These are phyloP conservation scores for Pyrenochaeta sp. DNA, from an alignment of 2,329 filamentous ascomycete genomes.

Conservation along the genomic window DNA sequence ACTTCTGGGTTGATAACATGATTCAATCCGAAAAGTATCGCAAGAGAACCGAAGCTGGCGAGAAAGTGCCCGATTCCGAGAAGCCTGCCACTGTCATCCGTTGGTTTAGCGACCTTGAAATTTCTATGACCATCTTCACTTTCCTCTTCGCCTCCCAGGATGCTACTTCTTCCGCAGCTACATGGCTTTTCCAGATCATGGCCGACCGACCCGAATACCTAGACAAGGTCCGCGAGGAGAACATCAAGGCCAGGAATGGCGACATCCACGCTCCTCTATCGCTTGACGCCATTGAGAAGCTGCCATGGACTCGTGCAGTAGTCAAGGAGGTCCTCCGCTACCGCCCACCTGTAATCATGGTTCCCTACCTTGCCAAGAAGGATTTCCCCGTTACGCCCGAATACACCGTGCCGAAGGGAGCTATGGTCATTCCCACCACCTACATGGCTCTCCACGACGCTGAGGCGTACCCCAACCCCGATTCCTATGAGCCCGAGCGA, in stretches of 20 bases:
- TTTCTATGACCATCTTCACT: conserved; percentile 91
- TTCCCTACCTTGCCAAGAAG: conserved; percentile 94
- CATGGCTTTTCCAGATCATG: conserved; percentile 94
- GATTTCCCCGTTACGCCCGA: conserved; percentile 85
- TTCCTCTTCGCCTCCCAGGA: conserved; percentile 98
- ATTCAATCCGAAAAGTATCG: conserved; percentile 83
- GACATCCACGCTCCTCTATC: conserved; percentile 73
- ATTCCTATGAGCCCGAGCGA: conserved; percentile 64
- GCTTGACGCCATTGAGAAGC: conserved; percentile 86
- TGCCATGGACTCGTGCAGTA: conserved; percentile 89
- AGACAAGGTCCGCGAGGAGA: conserved; percentile 90
- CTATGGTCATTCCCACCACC: conserved; percentile 92
- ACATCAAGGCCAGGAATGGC: conserved; percentile 77
- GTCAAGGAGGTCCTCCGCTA: conserved; percentile 76
- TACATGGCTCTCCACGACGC: conserved; percentile 92
- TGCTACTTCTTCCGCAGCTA: conserved; percentile 90
- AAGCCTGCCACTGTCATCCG: conserved; percentile 86
- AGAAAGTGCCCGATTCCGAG: conserved; percentile 64
- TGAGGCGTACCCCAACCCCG: conserved; percentile 89
- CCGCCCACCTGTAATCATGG: conserved; percentile 95
- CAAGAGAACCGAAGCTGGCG: conserved; percentile 76
- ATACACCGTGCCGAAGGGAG: conserved; percentile 93
- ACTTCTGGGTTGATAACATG: conserved; percentile 85
- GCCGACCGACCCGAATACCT: conserved; percentile 93
- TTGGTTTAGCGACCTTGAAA: conserved; percentile 89